A percentile compares a stretch with the other conserved stretches of the same genome.
Conservation (phyloP, 352 stramenopile genomes). For the Elongisporangium prolatum region DNA sequence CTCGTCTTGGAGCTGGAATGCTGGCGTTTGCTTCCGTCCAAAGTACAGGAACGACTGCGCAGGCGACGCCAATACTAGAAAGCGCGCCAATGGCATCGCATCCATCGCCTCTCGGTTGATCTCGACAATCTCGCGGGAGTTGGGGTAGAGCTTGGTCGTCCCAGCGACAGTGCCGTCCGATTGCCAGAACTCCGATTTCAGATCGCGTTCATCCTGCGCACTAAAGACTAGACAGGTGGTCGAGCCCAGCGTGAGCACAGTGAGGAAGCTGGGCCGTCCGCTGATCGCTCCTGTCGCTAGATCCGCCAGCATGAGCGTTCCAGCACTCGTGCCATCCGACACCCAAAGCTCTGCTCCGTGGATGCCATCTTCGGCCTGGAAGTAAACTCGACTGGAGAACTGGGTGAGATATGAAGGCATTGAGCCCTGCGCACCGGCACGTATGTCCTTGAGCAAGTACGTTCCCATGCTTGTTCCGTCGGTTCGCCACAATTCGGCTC, state of each 20-base stretch:
- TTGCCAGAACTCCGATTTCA: constrained; percentile 42
- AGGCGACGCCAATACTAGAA: constrained; percentile 2
- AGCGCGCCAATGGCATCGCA: constrained; percentile 6
- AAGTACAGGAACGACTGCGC: constrained; percentile 24
- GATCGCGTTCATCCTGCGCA: constrained; percentile 26
- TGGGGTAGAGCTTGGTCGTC: constrained; percentile 28
- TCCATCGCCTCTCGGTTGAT: constrained; percentile 31
- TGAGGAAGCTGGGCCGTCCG: constrained; percentile 38
- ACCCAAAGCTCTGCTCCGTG: constrained; percentile 78
- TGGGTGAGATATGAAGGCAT: constrained; percentile 45
- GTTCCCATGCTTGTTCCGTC: constrained; percentile 52
- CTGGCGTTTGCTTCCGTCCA: neutral
- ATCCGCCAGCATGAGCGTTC: constrained; percentile 57
- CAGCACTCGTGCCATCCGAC: constrained; percentile 43
- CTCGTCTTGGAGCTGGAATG: neutral
- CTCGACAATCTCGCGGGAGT: constrained; percentile 24
- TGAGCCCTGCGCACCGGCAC: constrained; percentile 30
- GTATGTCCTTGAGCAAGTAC: constrained; percentile 59
- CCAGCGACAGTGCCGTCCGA: constrained; percentile 38
- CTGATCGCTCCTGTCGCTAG: constrained; percentile 36
- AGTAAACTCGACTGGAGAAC: constrained; percentile 47
- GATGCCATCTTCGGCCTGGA: constrained; percentile 78
- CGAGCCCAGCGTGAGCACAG: constrained; percentile 13
- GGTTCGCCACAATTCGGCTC: constrained; percentile 76
- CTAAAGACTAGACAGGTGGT: constrained; percentile 20